Base-by-base conservation (phyloP, 208 protist genomes). In the Chromosphaera perkinsii region DNA sequence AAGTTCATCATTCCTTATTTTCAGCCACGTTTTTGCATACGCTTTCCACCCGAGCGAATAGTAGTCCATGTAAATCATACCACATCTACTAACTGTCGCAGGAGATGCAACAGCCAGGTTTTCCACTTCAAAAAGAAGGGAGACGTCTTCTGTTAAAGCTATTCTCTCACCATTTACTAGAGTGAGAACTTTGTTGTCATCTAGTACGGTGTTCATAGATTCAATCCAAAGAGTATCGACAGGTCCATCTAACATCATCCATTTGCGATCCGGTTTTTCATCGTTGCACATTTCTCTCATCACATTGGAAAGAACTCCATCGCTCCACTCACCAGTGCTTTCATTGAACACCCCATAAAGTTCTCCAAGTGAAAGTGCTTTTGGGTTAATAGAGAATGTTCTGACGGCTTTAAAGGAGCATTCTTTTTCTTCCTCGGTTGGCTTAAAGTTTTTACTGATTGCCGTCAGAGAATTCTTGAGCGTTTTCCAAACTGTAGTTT, bases 191-290 rank as follows among this genome's bases (percentile, higher is more conserved):
- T 97, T 98, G 82, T 96, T 97, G 80, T 98, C 94, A 83, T 98
- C 95, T 17, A 98, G 81, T n/a, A 98, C 92, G 20, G 94, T 96
- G 80, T 99, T 99, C 93, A 98, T 97, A 5, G 82, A 92, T 85
- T 98, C 95, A 85, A 98, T 97, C 94, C 95, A 98, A 17, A 98
- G 65, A 3, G 95, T 90, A 73, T 98, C 95, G 27, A 98, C 95
- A 26, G 95, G 95, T n/a, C 94, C 94, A 83, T 97, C 94, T 73
- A 98, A 97, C 42, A 96, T 81, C 51, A 95, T 82, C 92, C 92
- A 97, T 35, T 96, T 90, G 4, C 88, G 82, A 65, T 91, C 87
- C 1, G 36, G 24, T 20, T 24, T 39, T 22, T 83, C 85, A 22
- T 85, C 77, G 36, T 80, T 77, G 51, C 87, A 88, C 54, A 91